A percentile compares a stretch with the other conserved stretches of the same genome.
Conservation (phyloP, 2,329 filamentous ascomycete species). For the Verticillium isaacii region DNA sequence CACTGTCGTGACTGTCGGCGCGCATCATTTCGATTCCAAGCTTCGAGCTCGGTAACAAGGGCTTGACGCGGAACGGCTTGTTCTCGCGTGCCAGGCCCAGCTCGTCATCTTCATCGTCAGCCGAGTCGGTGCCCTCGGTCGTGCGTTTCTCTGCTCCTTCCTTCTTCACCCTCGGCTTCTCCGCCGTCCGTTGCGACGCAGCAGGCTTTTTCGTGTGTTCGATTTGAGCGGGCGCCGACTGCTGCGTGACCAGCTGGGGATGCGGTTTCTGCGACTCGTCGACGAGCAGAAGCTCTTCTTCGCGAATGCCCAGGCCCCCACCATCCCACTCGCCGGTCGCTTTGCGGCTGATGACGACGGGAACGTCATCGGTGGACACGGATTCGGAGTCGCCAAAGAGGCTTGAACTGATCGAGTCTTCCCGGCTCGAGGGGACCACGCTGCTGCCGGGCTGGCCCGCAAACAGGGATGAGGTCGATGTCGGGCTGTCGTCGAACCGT, state of each 20-base stretch:
- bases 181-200: slow-evolving; percentile 62
- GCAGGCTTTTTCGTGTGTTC: slow-evolving; percentile 41
- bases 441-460: slow-evolving; percentile 67
- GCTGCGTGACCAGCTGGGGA: slow-evolving; percentile 52
- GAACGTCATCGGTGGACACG: slow-evolving; percentile 70
- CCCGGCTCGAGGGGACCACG: slow-evolving; percentile 73
- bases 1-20: slow-evolving; percentile 88
- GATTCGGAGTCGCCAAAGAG: slow-evolving; percentile 84
- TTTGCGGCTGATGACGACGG: slow-evolving; percentile 70
- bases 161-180: slow-evolving; percentile 69
- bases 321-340: slow-evolving; percentile 74
- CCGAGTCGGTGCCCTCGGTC: slow-evolving; percentile 74
- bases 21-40: slow-evolving; percentile 97
- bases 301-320: slow-evolving; percentile 71
- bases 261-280: slow-evolving; percentile 36
- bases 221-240: slow-evolving; percentile 61
- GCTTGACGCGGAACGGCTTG: slow-evolving; percentile 49
- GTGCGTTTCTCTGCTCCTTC: slow-evolving; percentile 70
- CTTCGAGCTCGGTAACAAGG: slow-evolving; percentile 72
- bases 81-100: slow-evolving; percentile 46
- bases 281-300: slow-evolving; percentile 43
- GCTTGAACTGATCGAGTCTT: slow-evolving; percentile 84
- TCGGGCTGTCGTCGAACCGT: slow-evolving; percentile 75
- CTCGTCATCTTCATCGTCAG: slow-evolving; percentile 93
- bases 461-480: slow-evolving; percentile 70